Conservation (phyloP, 116 monocot genomes). For the Iris pallida region DNA sequence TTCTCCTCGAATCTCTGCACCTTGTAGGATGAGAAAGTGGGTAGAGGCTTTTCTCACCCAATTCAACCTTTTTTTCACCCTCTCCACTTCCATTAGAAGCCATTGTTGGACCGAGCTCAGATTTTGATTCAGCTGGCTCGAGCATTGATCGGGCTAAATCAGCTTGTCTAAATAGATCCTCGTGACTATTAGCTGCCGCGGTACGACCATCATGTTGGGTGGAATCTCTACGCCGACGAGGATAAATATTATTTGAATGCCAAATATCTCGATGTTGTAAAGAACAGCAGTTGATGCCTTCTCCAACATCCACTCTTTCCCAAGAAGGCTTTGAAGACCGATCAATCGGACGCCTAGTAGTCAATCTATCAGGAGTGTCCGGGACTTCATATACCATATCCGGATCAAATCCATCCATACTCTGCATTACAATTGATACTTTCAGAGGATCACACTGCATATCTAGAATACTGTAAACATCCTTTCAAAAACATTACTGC, state of each 20-base stretch:
- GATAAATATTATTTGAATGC: not conserved
- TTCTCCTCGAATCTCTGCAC: slow-evolving; percentile 1
- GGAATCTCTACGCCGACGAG: not conserved
- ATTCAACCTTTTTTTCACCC: slow-evolving; percentile 11
- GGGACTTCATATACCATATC: slow-evolving; percentile 36
- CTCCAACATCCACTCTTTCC: too few relatives aligned
- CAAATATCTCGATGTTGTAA: too few relatives aligned
- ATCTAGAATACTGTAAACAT: too few relatives aligned
- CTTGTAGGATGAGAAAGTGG: slow-evolving; percentile 6
- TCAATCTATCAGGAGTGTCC: slow-evolving; percentile 32
- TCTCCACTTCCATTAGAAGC: slow-evolving; percentile 2
- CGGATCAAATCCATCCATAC: slow-evolving; percentile 20
- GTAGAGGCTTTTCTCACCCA: slow-evolving; percentile 3
- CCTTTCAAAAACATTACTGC: too few relatives aligned
- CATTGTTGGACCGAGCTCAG: not conserved
- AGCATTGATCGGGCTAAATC: slow-evolving; percentile 1
- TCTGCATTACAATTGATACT: not conserved
- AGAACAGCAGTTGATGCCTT: too few relatives aligned
- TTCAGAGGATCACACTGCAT: too few relatives aligned
- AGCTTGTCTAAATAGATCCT: slow-evolving; percentile 7
- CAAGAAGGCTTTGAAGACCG: slow-evolving; percentile 6
- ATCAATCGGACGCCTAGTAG: not conserved
- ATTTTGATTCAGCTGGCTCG: not conserved
- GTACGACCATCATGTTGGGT: not conserved
- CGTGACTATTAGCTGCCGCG: not conserved